Base-by-base conservation (phyloP, 78 protist species). In the Dictyostelium discoideum region DNA sequence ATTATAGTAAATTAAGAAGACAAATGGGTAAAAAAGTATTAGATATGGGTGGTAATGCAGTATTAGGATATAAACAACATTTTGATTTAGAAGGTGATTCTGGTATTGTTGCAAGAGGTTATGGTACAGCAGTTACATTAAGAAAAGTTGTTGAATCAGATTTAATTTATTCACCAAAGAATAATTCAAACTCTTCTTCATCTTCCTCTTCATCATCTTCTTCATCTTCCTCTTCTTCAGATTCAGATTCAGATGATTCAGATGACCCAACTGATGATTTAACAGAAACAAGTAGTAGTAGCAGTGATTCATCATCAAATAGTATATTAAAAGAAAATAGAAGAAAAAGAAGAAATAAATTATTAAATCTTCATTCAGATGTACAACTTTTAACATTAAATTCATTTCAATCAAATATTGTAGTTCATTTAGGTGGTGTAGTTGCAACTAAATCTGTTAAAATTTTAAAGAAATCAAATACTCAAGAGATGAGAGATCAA, bases 71-170 rank as follows among this genome's bases (percentile, higher is more conserved):
- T 94, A 86, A 81, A 57, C 98, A 96, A 89, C 44, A 65, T 57
- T 96, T 97, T 85, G 99, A 98, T 92, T 72, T 98, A 8, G 99
- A 98, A 85, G 96, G 90, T 29, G 96, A 96, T 32, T 50, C 86
- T 37, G 98, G 98, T 78, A 92, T 98, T 46, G 98, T 98, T 3
- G 98, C 97, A 2, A 87, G 99, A 13, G 99, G 97, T 4, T 97
- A 93, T 79, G 99, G 99, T 50, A 98, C 99, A 9, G 98, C 98
- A 37, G 97, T 85, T 3, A 94, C 95, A 40, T 92, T 92, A 26
- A 86, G 95, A 82, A 90, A 84, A 63, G 86, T 85, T 2, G 85
- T 80, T 69, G 96, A 86, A 18, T 20, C 73, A 4, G 92, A 85
- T 92, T 60, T 85, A 42, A 20, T 84, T 0, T 82, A 54, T 37